A percentile compares a stretch with the other conserved stretches of the same genome.
These are phyloP conservation scores for Starmerella floricola DNA, from an alignment of 805 yeast genomes.

Conservation along the genomic window DNA sequence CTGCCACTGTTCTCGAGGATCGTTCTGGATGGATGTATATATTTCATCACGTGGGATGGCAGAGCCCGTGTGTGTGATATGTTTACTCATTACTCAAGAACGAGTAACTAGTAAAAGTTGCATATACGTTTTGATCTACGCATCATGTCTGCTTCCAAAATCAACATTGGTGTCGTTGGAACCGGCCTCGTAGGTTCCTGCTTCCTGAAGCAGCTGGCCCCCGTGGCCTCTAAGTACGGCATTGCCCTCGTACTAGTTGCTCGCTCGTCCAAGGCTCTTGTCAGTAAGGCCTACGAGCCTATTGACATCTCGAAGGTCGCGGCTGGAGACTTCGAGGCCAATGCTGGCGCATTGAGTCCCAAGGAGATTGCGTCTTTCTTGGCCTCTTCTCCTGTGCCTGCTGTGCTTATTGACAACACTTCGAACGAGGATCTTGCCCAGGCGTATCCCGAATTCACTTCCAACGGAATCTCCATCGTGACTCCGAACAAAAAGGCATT, in stretches of 20 bases:
- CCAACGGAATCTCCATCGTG: slow-evolving; percentile 78
- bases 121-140: too few species aligned
- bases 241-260: slow-evolving; percentile 76
- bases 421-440: slow-evolving; percentile 69
- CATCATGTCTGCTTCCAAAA: slow-evolving; percentile 6
- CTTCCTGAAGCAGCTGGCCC: slow-evolving; percentile 65
- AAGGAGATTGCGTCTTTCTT: slow-evolving; percentile 52
- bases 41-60: neutral
- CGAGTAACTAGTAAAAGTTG: too few species aligned
- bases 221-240: slow-evolving; percentile 36
- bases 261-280: slow-evolving; percentile 55
- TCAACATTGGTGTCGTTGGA: slow-evolving; percentile 60
- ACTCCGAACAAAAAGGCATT: slow-evolving; percentile 98
- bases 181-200: slow-evolving; percentile 95
- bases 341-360: slow-evolving; percentile 41
- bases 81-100: too few species aligned
- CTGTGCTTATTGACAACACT: slow-evolving; percentile 87
- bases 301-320: slow-evolving; percentile 51
- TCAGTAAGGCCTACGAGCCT: slow-evolving; percentile 58
- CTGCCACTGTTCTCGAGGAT: too few species aligned
- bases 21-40: neutral
- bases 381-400: slow-evolving; percentile 55
- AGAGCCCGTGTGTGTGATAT: too few species aligned
- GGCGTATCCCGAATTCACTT: slow-evolving; percentile 60
- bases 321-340: slow-evolving; percentile 41